phyloP scores from a whole-genome alignment of 768 basidiomycete genomes.

The Podaxis mareebaensis region DNA sequence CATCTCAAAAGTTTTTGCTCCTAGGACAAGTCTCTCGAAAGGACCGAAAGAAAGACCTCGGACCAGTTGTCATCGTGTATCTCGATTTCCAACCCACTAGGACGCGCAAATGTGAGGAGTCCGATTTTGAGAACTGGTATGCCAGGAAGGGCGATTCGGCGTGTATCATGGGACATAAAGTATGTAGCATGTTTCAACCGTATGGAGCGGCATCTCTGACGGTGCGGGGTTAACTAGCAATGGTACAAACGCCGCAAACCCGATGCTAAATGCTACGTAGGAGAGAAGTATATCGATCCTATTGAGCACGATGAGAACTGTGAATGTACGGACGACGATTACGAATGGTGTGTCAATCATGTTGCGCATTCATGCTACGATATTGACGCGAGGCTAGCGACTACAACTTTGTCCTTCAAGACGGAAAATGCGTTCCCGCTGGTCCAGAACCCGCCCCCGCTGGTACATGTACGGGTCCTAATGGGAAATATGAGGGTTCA shows the following conservation, averaged over 20 bases:
- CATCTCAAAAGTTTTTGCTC: conserved; percentile 93
- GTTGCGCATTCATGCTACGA: neutral
- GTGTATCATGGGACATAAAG: conserved; percentile 96
- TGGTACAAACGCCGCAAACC: conserved; percentile 88
- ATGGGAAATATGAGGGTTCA: conserved; percentile 78
- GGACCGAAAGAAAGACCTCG: conserved; percentile 51
- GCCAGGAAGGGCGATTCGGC: conserved; percentile 65
- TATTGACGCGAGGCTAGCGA: conserved; percentile 51
- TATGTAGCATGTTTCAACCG: conserved; percentile 29
- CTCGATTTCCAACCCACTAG: conserved; percentile 81
- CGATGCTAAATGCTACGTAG: conserved; percentile 86
- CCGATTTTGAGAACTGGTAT: conserved; percentile 89
- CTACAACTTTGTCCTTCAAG: conserved; percentile 83
- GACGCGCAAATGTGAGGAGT: conserved; percentile 62
- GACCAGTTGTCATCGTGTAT: conserved; percentile 70
- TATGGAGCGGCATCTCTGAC: neutral
- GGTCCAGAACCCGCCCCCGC: conserved; percentile 89
- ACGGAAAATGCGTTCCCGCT: conserved; percentile 73
- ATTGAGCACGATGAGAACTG: conserved; percentile 83
- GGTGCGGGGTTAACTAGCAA: conserved; percentile 58
- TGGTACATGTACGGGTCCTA: conserved; percentile 60
- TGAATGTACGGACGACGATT: conserved; percentile 83
- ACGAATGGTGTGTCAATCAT: conserved; percentile 70
- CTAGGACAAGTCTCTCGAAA: conserved; percentile 72
- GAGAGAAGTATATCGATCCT: conserved; percentile 87